Evolutionary conservation across 2,329 filamentous ascomycete genomes (phyloP).

Genomic region (Fusarium sp.): DNA sequence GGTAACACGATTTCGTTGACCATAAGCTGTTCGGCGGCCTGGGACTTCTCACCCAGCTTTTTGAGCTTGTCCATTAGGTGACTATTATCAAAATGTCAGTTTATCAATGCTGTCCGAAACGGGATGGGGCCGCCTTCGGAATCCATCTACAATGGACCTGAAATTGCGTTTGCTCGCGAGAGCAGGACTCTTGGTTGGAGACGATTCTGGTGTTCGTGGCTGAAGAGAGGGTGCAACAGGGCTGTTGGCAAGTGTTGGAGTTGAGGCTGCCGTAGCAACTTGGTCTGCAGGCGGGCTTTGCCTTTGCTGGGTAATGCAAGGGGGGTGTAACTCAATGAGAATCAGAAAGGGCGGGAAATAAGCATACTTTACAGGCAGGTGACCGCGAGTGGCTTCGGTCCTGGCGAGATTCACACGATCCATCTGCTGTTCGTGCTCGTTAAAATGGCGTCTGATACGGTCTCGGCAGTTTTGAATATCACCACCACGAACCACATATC

Average conservation of each 20-base stretch:
- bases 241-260: conserved; percentile 7
- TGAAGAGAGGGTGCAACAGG: neutral
- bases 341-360: conserved; percentile 49
- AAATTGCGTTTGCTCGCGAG: conserved; percentile 37
- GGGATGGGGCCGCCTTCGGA: conserved; percentile 40
- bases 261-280: neutral
- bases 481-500: conserved; percentile 70
- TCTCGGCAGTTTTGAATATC: conserved; percentile 63
- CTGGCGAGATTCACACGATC: conserved; percentile 62
- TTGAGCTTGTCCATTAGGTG: conserved; percentile 67
- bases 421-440: conserved; percentile 66
- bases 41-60: conserved; percentile 53
- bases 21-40: conserved; percentile 44
- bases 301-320: neutral
- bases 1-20: conserved; percentile 50
- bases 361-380: conserved; percentile 66
- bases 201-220: conserved; percentile 1
- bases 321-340: conserved; percentile 39
- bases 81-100: conserved; percentile 51
- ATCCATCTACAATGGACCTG: conserved; percentile 38
- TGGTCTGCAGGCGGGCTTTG: neutral
- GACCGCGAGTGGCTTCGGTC: conserved; percentile 62
- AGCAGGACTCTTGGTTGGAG: conserved; percentile 9
- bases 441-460: conserved; percentile 68
- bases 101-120: conserved; percentile 42